A percentile compares a stretch with the other conserved stretches of the same genome.
phyloP scores from a whole-genome alignment of 768 basidiomycete genomes.

The Kwoniella dejecticola region DNA sequence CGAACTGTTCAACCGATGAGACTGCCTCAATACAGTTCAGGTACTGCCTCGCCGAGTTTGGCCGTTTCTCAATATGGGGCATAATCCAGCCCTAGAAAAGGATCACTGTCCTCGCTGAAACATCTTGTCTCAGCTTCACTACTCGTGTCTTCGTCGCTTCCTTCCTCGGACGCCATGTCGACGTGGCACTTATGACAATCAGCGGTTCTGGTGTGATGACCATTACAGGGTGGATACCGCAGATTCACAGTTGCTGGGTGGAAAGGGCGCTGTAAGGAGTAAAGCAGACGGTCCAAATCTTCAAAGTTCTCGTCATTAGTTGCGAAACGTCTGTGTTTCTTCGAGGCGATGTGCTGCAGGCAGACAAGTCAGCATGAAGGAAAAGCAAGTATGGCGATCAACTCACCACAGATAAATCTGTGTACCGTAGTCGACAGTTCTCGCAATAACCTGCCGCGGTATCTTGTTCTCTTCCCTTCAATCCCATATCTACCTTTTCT shows the following conservation, averaged over 20 bases:
- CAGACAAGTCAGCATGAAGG: constrained; percentile 1
- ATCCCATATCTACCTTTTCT: constrained; percentile 41
- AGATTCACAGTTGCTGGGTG: constrained; percentile 11
- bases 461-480: constrained; percentile 33
- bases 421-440: constrained; percentile 87
- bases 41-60: not conserved
- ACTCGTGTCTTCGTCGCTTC: not conserved
- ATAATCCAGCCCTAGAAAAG: too few species aligned
- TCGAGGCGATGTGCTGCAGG: constrained; percentile 69
- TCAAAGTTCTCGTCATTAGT: constrained; percentile 72
- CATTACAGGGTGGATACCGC: constrained; percentile 27
- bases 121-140: not conserved
- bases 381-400: not conserved
- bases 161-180: constrained; percentile 12
- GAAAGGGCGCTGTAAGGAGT: constrained; percentile 35
- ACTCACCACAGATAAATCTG: constrained; percentile 78
- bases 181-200: constrained; percentile 17
- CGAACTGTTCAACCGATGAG: too few species aligned
- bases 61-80: too few species aligned
- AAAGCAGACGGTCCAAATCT: constrained; percentile 73
- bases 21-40: too few species aligned
- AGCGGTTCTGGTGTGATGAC: constrained; percentile 13
- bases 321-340: constrained; percentile 82
- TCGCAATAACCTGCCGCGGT: constrained; percentile 94
- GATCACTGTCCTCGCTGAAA: not conserved